A percentile compares a stretch with the other conserved stretches of the same genome.
Evolutionary conservation across 2,329 filamentous ascomycete species (phyloP).

Genomic region (Fusarium sambucinum): DNA sequence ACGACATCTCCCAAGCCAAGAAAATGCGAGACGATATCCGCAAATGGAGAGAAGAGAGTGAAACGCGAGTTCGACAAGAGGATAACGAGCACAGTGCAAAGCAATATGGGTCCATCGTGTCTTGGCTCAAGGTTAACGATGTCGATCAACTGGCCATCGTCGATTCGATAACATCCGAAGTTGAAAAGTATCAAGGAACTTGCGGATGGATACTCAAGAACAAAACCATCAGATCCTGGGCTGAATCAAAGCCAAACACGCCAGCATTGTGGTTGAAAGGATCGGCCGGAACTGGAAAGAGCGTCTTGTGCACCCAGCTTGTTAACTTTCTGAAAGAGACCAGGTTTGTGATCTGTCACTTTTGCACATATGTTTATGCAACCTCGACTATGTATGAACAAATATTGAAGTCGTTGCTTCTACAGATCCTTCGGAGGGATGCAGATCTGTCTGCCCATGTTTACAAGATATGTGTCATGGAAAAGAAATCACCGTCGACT

Average conservation of each 20-base stretch:
- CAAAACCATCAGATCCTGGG: conserved; percentile 12
- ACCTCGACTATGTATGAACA: conserved; percentile 24
- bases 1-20: conserved; percentile 45
- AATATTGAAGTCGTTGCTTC: conserved; percentile 11
- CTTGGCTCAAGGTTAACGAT: conserved; percentile 28
- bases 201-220: conserved; percentile 28
- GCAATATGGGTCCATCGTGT: conserved; percentile 14
- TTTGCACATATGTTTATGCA: conserved; percentile 18
- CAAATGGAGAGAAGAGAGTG: conserved; percentile 25
- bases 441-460: conserved; percentile 23
- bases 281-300: conserved; percentile 28
- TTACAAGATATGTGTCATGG: conserved; percentile 19
- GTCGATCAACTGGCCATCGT: conserved; percentile 20
- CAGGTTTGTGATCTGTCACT: conserved; percentile 10
- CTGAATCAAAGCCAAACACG: not conserved
- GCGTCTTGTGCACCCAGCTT: conserved; percentile 28
- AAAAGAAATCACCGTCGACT: conserved; percentile 13
- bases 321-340: conserved; percentile 24
- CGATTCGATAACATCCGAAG: conserved; percentile 12
- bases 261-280: conserved; percentile 29
- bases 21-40: conserved; percentile 27
- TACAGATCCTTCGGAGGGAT: conserved; percentile 21
- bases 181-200: conserved; percentile 1
- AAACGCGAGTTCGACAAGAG: not conserved
- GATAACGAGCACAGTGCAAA: conserved; percentile 8